Conservation (phyloP, 2,329 filamentous ascomycete species). For the Claviceps sorghi region DNA sequence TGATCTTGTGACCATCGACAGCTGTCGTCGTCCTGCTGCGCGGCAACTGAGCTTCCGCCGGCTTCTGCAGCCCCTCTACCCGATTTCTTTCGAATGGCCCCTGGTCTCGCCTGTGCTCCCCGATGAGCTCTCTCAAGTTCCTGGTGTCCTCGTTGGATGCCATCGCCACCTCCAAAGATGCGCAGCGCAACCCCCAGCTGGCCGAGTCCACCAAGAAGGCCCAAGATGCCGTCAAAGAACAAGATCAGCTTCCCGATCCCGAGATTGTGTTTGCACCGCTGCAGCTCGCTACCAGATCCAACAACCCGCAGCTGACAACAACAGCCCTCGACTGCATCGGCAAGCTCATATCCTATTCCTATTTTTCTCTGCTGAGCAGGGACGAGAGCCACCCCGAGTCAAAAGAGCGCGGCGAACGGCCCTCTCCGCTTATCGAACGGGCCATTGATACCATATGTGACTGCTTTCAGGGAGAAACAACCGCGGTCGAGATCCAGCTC, state of each 20-base stretch:
- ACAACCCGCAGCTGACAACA: constrained; percentile 73
- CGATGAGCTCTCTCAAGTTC: constrained; percentile 89
- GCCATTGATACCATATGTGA: constrained; percentile 99
- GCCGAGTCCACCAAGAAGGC: constrained; percentile 70
- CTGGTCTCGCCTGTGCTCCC: constrained; percentile 32
- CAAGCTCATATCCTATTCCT: constrained; percentile 97
- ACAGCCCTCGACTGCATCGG: constrained; percentile 94
- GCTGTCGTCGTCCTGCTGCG: neutral
- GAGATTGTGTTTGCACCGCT: constrained; percentile 85
- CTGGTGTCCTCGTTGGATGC: constrained; percentile 85
- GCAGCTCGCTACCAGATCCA: constrained; percentile 75
- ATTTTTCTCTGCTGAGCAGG: constrained; percentile 64
- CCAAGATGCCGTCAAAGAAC: constrained; percentile 71
- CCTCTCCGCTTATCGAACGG: constrained; percentile 75
- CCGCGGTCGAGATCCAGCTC: constrained; percentile 79
- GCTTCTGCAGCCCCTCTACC: neutral
- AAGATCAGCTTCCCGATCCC: constrained; percentile 71
- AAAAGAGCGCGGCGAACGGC: constrained; percentile 24
- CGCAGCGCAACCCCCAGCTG: constrained; percentile 71
- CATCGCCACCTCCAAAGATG: constrained; percentile 84
- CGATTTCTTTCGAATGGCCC: constrained; percentile 27
- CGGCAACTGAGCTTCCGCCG: neutral
- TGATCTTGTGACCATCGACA: neutral
- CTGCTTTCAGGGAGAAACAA: constrained; percentile 94
- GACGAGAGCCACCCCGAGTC: constrained; percentile 19